Evolutionary conservation across 2,329 filamentous ascomycete species (phyloP), one percentile per base, ranked within the genome.

Genomic region (Plectosphaerella sp.): DNA sequence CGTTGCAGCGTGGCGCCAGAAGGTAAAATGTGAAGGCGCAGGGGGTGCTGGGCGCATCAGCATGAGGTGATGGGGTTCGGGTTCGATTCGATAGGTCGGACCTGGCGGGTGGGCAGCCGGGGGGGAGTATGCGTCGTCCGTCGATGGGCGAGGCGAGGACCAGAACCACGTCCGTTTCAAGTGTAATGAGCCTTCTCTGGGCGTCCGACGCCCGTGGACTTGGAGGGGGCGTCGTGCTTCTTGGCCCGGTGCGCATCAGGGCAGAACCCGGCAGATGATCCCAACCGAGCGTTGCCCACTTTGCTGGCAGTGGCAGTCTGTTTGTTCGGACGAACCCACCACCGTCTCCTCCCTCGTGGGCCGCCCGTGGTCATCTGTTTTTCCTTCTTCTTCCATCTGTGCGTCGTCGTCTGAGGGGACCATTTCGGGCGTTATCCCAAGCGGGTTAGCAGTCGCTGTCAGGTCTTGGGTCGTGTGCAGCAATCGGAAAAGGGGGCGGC

Each of bases 161-260:
- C 28, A 33, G 47, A 48, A 41, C 39, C 37, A 35, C 24, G 24
- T 35, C 47, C 37, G 47, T 48, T 48, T 48, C 47, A 48, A 39
- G 18, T 37, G 33, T 39, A 48, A 48, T 48, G 47, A 48, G 37
- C 18, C 18, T 18, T 33, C 12, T 37, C 47, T 48, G 47, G 47
- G 47, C 47, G 18, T 12, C 11, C 28, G 22, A 22, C 22, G 28
- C 28, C 11, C 28, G 8, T 12, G 28, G 11, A 9, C 22, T 22
- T 22, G 25, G 25, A 28, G 33, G 45, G 20, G 20, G 45, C 24
- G 24, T 47, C 15, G 45, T 16, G 10, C 45, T 16, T 11, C 18
- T 33, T 5, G 45, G 20, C 20, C 14, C 28, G 28, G 28, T 7
- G 28, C 28, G 28, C 28, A 33, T 33, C 28, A 33, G 28, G 28